phyloP scores from a whole-genome alignment of 768 basidiomycete genomes.

The Leccinum incarnatum region DNA sequence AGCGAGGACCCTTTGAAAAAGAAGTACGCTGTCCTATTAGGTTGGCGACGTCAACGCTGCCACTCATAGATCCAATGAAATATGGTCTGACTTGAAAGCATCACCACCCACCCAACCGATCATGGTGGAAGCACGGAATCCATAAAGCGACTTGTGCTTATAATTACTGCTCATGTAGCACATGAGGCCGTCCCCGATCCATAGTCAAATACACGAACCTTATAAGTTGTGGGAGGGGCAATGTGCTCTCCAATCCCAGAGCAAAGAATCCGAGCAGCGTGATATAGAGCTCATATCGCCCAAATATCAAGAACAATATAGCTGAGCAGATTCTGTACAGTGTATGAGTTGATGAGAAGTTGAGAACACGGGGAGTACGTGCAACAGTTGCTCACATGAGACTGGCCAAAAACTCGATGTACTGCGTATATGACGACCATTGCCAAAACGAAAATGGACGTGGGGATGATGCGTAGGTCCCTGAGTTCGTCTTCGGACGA shows the following conservation, averaged over 20 bases:
- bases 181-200: slow-evolving; percentile 19
- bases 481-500: slow-evolving; percentile 58
- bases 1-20: slow-evolving; percentile 69
- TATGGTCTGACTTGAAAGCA: slow-evolving; percentile 65
- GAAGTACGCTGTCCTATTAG: slow-evolving; percentile 69
- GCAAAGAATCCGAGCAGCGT: slow-evolving; percentile 71
- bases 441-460: slow-evolving; percentile 83
- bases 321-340: slow-evolving; percentile 55
- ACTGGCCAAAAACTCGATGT: slow-evolving; percentile 80
- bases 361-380: slow-evolving; percentile 5
- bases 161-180: slow-evolving; percentile 56
- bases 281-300: slow-evolving; percentile 58
- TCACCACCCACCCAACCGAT: slow-evolving; percentile 85
- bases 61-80: slow-evolving; percentile 4
- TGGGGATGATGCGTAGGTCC: slow-evolving; percentile 54
- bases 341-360: background rate
- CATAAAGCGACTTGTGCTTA: slow-evolving; percentile 75
- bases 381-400: slow-evolving; percentile 52
- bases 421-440: slow-evolving; percentile 73
- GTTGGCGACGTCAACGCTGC: slow-evolving; percentile 17
- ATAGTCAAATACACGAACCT: slow-evolving; percentile 44
- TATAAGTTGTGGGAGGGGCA: slow-evolving; percentile 83
- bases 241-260: slow-evolving; percentile 77
- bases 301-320: slow-evolving; percentile 74
- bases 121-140: slow-evolving; percentile 79